Evolutionary conservation across 495 filamentous ascomycete genomes (phyloP), one percentile per base, ranked within the genome.

Genomic region (Aspergillus ellipticus): DNA sequence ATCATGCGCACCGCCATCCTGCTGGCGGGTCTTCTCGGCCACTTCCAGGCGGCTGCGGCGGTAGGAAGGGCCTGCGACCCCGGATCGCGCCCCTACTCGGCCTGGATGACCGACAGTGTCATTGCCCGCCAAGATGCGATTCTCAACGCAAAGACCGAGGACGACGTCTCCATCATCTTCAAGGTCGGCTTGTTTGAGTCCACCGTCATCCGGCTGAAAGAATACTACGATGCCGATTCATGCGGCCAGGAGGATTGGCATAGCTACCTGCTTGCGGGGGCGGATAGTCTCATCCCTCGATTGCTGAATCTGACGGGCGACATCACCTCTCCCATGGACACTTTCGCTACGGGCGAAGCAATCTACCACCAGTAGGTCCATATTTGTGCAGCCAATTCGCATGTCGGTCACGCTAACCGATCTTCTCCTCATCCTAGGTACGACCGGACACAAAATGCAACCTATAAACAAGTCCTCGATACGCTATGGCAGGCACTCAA

Each of bases 61-160:
- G 45, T 28, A 4, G 45, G 45, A 15, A 20, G 22, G 11, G 16
- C 45, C 13, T 48, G 45, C 45, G 45, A 48, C 22, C 7, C 13
- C 3, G 45, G 22, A 28, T 5, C 16, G 6, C 59, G 62, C 6
- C 60, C 61, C 2, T 79, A 79, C 56, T 74, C 75, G 28, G 63
- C 66, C 24, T 68, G 72, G 66, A 76, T 79, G 75, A 72, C 76
- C 33, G 73, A 81, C 58, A 79, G 74, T 47, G 68, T 79, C 56
- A 81, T 82, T 50, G 57, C 65, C 7, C 70, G 72, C 28, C 71
- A 72, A 28, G 74, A 81, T 20, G 59, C 70, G 17, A 47, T 75
- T 52, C 62, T 72, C 42, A 60, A 62, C 39, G n/a, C 53, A 2
- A 55, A 54, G 3, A 47, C 49, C 0, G 62, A 65, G 19, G 29